Percentiles rank a stretch among this genome's conserved stretches.
phyloP scores from a whole-genome alignment of 2,329 filamentous ascomycete genomes.

The Xylaria sp. region DNA sequence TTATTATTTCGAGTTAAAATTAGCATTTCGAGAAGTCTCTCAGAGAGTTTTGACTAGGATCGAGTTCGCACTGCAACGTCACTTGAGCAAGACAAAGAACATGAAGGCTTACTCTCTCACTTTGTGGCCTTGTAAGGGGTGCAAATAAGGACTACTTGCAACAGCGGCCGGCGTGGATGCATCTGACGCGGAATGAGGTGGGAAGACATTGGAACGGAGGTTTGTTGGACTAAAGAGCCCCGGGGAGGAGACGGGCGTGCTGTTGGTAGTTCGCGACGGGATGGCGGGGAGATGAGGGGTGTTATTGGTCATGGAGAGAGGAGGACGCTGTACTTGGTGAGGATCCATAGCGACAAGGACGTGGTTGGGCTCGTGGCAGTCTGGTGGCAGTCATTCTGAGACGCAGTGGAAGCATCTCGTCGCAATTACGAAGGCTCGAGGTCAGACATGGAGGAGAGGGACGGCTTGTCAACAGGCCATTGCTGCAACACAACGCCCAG shows the following conservation, averaged over 20 bases:
- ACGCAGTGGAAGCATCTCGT: conserved; percentile 48
- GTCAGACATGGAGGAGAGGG: conserved; percentile 11
- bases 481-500: neutral
- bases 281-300: conserved; percentile 53
- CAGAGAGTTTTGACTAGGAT: too few relatives aligned
- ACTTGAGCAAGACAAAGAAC: conserved; percentile 19
- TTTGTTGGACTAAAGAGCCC: conserved; percentile 69
- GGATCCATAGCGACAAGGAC: conserved; percentile 49
- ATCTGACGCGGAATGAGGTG: conserved; percentile 62
- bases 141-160: conserved; percentile 70
- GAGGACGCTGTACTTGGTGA: conserved; percentile 49
- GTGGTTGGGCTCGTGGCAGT: conserved; percentile 42
- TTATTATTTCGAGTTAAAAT: conserved; percentile 24
- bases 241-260: conserved; percentile 70
- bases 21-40: conserved; percentile 26
- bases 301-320: conserved; percentile 52
- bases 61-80: too few relatives aligned
- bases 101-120: conserved; percentile 77
- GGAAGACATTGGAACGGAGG: conserved; percentile 55
- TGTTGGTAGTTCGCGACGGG: conserved; percentile 62
- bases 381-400: conserved; percentile 47
- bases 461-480: conserved; percentile 32
- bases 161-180: conserved; percentile 63
- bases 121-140: conserved; percentile 77
- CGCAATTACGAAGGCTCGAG: conserved; percentile 36